Evolutionary conservation across 2,329 filamentous ascomycete species (phyloP), one percentile per base, ranked within the genome.

Genomic region (Exophiala aquamarina): DNA sequence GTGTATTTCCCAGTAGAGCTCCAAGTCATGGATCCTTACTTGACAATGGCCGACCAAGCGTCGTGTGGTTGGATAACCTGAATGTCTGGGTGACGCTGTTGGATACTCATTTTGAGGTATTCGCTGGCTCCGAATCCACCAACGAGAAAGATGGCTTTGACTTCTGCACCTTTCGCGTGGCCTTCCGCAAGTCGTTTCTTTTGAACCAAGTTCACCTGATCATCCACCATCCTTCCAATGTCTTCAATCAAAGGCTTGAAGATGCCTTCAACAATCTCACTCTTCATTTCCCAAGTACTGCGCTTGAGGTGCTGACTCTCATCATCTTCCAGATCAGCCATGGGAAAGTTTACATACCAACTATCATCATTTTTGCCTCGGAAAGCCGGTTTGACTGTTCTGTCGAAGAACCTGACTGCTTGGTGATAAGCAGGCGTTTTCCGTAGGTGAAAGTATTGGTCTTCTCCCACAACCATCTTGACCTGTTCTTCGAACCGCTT

Each of bases 401-500:
- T 17, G 10, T 32, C 39, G 19, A 42, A 42, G 11, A 15, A 15
- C 13, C 29, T 17, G 17, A 42, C 5, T 18, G 39, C 39, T 11
- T 10, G 9, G 3, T 17, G 39, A n/a, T 42, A 42, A 4, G 3
- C 21, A 14, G 29, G 23, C 10, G 21, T 29, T 17, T 42, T 20
- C 14, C n/a, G 9, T 9, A 31, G 28, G 9, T 31, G 9, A 9
- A 31, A 9, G n/a, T 31, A 31, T 9, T 9, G 9, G 9, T 31
- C 28, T 9, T 31, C 28, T 9, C 28, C 28, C 9, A 31, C 28
- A 31, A 31, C 28, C n/a, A 9, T 31, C 28, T 31, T 9, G 28
- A 31, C n/a, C n/a, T 31, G 9, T n/a, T 31, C 28, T n/a, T 31
- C 28, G 9, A 64, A 65, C 19, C 36, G 53, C 32, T 64, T 53